phyloP scores from a whole-genome alignment of 306 rosid species.

The Biancaea sappan region DNA sequence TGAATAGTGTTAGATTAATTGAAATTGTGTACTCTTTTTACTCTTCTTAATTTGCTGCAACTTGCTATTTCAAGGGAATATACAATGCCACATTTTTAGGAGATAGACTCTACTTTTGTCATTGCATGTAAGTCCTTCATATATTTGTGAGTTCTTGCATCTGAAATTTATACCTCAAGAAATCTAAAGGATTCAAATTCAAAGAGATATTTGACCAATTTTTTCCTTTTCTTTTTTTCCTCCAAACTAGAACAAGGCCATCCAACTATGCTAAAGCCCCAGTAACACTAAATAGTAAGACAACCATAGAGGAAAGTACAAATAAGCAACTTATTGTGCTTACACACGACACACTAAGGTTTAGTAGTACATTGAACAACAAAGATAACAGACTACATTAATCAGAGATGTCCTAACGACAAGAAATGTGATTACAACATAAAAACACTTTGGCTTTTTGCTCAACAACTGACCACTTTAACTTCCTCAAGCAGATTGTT shows the following conservation, averaged over 20 bases:
- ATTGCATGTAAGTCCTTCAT: background rate
- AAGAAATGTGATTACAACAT: constrained; percentile 26
- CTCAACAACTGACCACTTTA: constrained; percentile 31
- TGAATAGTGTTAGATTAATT: background rate
- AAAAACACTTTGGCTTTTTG: too few relatives aligned
- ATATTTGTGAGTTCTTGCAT: background rate
- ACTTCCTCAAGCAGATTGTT: background rate
- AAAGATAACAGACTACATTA: constrained; percentile 35
- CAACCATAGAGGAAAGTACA: constrained; percentile 7
- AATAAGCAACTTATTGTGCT: constrained; percentile 36
- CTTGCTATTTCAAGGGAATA: background rate
- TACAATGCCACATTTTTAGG: too few relatives aligned
- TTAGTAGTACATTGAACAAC: constrained; percentile 24
- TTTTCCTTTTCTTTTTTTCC: too few relatives aligned
- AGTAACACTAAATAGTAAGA: background rate
- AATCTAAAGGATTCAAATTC: background rate
- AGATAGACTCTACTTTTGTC: background rate
- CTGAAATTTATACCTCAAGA: background rate
- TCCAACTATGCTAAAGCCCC: background rate
- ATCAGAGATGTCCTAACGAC: constrained; percentile 18
- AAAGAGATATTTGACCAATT: background rate
- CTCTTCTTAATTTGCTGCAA: background rate
- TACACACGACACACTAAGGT: constrained; percentile 30
- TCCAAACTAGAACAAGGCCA: background rate
- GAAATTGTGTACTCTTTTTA: background rate